Conservation (phyloP, 495 filamentous ascomycete species). For the Aspergillus baeticus region DNA sequence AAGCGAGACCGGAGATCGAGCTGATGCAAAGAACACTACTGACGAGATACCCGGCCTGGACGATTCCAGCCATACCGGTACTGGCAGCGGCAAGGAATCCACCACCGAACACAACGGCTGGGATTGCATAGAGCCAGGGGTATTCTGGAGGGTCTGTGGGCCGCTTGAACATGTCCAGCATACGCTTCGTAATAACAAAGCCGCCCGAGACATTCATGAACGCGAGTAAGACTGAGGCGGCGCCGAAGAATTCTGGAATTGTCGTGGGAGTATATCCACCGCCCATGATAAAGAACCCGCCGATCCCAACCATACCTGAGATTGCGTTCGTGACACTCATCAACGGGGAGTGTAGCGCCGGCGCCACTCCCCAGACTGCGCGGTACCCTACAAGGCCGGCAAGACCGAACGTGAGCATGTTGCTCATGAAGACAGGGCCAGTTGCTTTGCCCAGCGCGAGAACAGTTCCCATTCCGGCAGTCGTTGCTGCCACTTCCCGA, state of each 20-base stretch:
- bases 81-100: constrained; percentile 72
- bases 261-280: constrained; percentile 71
- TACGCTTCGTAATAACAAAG: constrained; percentile 82
- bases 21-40: constrained; percentile 75
- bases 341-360: constrained; percentile 75
- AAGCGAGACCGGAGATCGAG: constrained; percentile 70
- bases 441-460: constrained; percentile 74
- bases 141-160: constrained; percentile 80
- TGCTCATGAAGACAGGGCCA: constrained; percentile 76
- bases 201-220: constrained; percentile 82
- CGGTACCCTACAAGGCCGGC: constrained; percentile 78
- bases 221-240: constrained; percentile 73
- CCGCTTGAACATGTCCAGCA: constrained; percentile 89
- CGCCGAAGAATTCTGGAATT: constrained; percentile 71
- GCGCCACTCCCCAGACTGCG: constrained; percentile 75
- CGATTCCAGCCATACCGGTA: constrained; percentile 74
- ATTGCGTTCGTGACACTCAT: constrained; percentile 90
- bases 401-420: constrained; percentile 75
- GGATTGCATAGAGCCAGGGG: constrained; percentile 77
- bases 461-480: constrained; percentile 69
- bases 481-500: constrained; percentile 66
- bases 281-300: constrained; percentile 79
- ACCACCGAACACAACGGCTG: constrained; percentile 69
- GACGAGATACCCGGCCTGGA: constrained; percentile 77
- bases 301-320: constrained; percentile 81